Percentiles rank a stretch among this genome's conserved stretches.
phyloP scores from a whole-genome alignment of 2,329 filamentous ascomycete species.

The Xylaria sp. region DNA sequence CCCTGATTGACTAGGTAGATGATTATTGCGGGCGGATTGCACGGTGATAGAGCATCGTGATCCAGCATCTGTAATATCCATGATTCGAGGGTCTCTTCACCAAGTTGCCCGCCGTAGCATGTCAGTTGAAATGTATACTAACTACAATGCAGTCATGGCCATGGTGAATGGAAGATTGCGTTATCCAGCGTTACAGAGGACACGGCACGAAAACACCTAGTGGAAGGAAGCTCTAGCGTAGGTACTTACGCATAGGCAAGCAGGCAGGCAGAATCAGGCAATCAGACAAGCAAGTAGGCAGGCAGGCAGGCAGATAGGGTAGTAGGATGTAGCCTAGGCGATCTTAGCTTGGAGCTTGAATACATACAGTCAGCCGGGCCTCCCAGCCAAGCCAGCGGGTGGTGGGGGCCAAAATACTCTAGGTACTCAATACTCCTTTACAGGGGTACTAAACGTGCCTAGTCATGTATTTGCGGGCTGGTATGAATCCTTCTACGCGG shows the following conservation, averaged over 20 bases:
- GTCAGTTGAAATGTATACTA: neutral
- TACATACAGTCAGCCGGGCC: neutral
- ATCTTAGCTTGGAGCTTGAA: too few species aligned
- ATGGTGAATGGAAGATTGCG: neutral
- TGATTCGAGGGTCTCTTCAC: conserved; percentile 6
- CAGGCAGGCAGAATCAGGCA: conserved; percentile 3
- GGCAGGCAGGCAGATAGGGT: neutral
- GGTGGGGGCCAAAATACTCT: conserved; percentile 27
- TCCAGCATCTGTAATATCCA: conserved; percentile 1
- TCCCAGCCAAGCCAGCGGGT: conserved; percentile 10
- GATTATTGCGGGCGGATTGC: conserved; percentile 2
- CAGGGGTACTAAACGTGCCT: too few species aligned
- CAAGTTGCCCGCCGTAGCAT: neutral
- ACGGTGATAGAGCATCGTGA: conserved; percentile 4
- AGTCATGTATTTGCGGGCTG: too few species aligned
- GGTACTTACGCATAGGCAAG: neutral
- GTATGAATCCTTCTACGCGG: too few species aligned
- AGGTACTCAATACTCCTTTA: too few species aligned
- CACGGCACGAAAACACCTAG: neutral
- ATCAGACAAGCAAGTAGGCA: neutral
- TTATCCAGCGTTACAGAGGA: neutral
- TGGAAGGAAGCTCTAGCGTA: neutral
- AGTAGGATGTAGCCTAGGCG: too few species aligned
- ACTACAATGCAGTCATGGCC: neutral
- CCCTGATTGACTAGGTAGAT: conserved; percentile 28